A percentile compares a stretch with the other conserved stretches of the same genome.
phyloP scores from a whole-genome alignment of 139 green algal species.

The Coccomyxa sp. region DNA sequence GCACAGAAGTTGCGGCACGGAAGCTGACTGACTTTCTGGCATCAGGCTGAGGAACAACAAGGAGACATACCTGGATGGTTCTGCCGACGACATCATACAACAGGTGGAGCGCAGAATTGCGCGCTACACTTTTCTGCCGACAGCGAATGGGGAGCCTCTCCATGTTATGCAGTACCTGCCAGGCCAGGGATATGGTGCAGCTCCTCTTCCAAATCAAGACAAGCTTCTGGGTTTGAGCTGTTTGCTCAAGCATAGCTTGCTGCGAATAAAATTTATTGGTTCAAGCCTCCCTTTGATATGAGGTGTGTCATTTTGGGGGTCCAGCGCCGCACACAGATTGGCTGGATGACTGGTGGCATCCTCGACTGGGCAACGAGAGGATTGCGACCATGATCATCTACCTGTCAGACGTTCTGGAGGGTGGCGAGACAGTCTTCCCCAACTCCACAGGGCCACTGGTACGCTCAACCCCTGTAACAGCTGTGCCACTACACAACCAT shows the following conservation, averaged over 20 bases:
- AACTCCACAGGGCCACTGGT: slow-evolving; percentile 3
- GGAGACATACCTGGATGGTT: neutral
- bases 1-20: neutral
- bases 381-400: slow-evolving; percentile 83
- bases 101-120: neutral
- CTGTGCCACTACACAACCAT: too few species aligned
- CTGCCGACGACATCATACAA: neutral
- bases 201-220: neutral
- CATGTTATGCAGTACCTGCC: neutral
- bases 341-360: neutral
- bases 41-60: neutral
- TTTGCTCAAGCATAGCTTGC: neutral
- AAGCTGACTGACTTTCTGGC: neutral
- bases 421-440: slow-evolving; percentile 35
- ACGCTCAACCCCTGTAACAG: neutral
- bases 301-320: too few species aligned
- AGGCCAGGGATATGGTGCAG: neutral
- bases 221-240: neutral
- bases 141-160: neutral
- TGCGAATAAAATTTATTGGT: neutral
- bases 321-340: neutral
- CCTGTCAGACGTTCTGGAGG: slow-evolving; percentile 46
- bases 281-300: too few species aligned
- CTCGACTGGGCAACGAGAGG: slow-evolving; percentile 44
- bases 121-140: neutral